Conservation (phyloP, 2,329 filamentous ascomycete species). For the Curvularia sp. region DNA sequence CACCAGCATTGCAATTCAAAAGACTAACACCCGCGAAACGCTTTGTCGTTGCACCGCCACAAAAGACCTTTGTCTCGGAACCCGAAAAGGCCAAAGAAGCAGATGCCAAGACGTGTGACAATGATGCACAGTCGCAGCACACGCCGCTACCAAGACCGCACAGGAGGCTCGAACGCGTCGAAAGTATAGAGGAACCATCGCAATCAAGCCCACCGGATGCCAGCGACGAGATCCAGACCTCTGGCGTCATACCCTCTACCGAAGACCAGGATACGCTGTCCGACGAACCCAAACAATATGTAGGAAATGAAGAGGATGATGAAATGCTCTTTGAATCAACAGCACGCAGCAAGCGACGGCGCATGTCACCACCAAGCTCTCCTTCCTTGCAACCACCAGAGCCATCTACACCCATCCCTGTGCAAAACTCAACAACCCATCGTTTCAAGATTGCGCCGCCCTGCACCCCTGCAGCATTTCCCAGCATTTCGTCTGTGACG, state of each 20-base stretch:
- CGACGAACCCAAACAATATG: constrained; percentile 4
- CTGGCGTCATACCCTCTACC: constrained; percentile 21
- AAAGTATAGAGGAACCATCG: constrained; percentile 46
- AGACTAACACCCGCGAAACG: constrained; percentile 43
- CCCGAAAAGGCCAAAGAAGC: constrained; percentile 10
- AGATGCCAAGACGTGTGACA: constrained; percentile 4
- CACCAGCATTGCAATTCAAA: constrained; percentile 16
- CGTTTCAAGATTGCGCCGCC: constrained; percentile 37
- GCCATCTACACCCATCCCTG: constrained; percentile 22
- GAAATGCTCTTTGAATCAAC: constrained; percentile 37
- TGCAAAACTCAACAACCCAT: constrained; percentile 24
- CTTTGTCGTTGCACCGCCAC: constrained; percentile 39
- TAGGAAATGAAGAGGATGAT: constrained; percentile 31
- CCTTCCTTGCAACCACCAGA: constrained; percentile 11
- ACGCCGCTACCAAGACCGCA: constrained; percentile 28
- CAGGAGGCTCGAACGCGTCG: constrained; percentile 36
- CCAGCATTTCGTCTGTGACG: constrained; percentile 8
- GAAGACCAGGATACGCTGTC: constrained; percentile 20
- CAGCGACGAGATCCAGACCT: constrained; percentile 9
- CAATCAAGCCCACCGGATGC: constrained; percentile 31
- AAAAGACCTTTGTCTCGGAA: constrained; percentile 3
- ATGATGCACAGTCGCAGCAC: constrained; percentile 5
- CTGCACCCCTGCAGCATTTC: constrained; percentile 24
- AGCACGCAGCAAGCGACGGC: constrained; percentile 37
- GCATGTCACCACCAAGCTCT: constrained; percentile 25